Conservation (phyloP, 371 early-diverging fungal genomes). For the Rhizomucor miehei region DNA sequence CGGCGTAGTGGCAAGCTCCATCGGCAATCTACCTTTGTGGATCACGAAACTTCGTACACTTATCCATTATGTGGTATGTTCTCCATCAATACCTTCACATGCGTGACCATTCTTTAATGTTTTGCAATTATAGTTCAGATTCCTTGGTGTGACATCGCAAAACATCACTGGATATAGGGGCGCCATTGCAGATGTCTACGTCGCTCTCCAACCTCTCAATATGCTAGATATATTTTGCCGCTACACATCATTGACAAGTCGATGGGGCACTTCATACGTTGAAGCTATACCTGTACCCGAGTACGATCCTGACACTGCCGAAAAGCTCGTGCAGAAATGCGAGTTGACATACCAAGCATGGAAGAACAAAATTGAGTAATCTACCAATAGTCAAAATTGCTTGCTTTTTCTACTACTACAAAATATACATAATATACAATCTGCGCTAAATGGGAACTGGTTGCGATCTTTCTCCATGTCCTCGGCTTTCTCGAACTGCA, state of each 20-base stretch:
- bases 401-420: too few species aligned
- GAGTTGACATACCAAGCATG: slow-evolving; percentile 32
- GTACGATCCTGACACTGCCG: slow-evolving; percentile 24
- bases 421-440: too few species aligned
- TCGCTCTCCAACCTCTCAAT: slow-evolving; percentile 39
- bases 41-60: slow-evolving; percentile 34
- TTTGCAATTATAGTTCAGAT: slow-evolving; percentile 27
- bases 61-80: slow-evolving; percentile 46
- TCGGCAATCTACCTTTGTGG: slow-evolving; percentile 53
- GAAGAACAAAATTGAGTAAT: slow-evolving; percentile 12
- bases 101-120: neutral
- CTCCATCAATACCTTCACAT: neutral
- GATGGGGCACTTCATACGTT: slow-evolving; percentile 46
- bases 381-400: too few species aligned
- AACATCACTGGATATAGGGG: slow-evolving; percentile 61
- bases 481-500: too few species aligned
- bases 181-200: slow-evolving; percentile 47
- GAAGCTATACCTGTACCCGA: slow-evolving; percentile 18
- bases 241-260: slow-evolving; percentile 40
- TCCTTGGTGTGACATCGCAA: slow-evolving; percentile 53
- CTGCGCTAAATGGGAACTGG: too few species aligned
- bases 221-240: slow-evolving; percentile 43
- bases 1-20: slow-evolving; percentile 68
- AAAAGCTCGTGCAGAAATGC: slow-evolving; percentile 30
- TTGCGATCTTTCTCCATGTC: too few species aligned